These are phyloP conservation scores for Penicillium goetzii DNA, from an alignment of 495 filamentous ascomycete genomes.

Conservation along the genomic window DNA sequence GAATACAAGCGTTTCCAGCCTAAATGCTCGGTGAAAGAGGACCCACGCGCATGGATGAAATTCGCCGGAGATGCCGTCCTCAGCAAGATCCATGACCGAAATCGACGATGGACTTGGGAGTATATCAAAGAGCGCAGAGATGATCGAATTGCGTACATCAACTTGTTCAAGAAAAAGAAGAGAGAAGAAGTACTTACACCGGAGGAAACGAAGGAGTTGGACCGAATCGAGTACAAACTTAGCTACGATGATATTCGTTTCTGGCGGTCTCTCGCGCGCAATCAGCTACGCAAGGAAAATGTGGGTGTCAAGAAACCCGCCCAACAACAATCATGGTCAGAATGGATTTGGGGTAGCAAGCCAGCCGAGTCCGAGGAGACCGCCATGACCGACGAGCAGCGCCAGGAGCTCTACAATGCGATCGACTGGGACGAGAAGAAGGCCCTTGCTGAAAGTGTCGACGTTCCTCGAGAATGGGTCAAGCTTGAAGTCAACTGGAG, in stretches of 20 bases:
- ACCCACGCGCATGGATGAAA: constrained; percentile 86
- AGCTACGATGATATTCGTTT: constrained; percentile 96
- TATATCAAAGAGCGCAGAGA: constrained; percentile 92
- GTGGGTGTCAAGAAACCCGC: constrained; percentile 72
- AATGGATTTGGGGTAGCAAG: constrained; percentile 87
- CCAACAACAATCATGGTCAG: constrained; percentile 74
- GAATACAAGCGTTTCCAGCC: constrained; percentile 95
- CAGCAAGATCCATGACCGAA: constrained; percentile 90
- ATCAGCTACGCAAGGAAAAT: constrained; percentile 93
- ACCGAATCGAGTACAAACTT: constrained; percentile 81
- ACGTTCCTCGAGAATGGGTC: constrained; percentile 84
- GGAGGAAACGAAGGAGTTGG: constrained; percentile 71
- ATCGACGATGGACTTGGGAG: constrained; percentile 88
- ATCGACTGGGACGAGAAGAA: constrained; percentile 99
- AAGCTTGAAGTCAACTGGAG: constrained; percentile 91
- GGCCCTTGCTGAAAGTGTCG: constrained; percentile 80
- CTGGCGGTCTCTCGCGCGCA: constrained; percentile 92
- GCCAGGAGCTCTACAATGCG: constrained; percentile 93
- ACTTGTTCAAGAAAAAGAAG: constrained; percentile 92
- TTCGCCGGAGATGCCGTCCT: constrained; percentile 89
- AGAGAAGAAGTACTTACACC: constrained; percentile 71
- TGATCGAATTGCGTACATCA: constrained; percentile 85
- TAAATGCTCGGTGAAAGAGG: constrained; percentile 81
- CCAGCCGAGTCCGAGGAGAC: constrained; percentile 71
- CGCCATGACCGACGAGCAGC: constrained; percentile 90